Base-by-base conservation (phyloP, 2,329 filamentous ascomycete species). In the Colletotrichum sp. region DNA sequence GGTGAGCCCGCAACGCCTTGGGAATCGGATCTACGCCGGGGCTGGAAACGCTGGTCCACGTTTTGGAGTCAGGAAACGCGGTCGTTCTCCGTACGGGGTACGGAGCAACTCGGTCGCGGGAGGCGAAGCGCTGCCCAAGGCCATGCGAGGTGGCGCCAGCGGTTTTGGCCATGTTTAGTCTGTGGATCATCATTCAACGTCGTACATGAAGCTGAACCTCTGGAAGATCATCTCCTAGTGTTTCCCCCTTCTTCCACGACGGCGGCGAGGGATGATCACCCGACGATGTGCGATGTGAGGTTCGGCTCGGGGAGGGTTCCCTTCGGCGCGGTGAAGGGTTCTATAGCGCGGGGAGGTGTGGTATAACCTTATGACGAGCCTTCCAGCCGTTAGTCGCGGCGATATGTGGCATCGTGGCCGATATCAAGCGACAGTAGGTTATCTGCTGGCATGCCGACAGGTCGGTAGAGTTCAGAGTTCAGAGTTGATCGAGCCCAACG, bases 41-140 rank as follows among this genome's bases (percentile, higher is more conserved):
- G 38, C 32, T 48, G 43, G 69, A 63, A 72, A 73, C 73, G 69
- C 73, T 68, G 73, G 62, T 63, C 16, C 43, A 62, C 52, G 69
- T 75, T 72, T 75, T 16, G 69, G 62, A 63, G 43, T 75, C 38
- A 58, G 69, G 69, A 71, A 73, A 68, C 69, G 32, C 56, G 38
- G 36, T 36, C 67, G 26, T 32, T 30, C 36, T 30, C 67, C 26
- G 36, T 43, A 71, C 30, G 52, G 52, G 14, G 28, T 24, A 28
- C 18, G 38, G 43, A 52, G 43, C 43, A 52, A 0, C 43, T 48
- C n/a, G 58, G 24, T 26, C 13, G 43, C 43, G 36, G 58, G 71
- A 67, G 69, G 56, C 69, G 56, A 58, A 73, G 71, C 55, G 38
- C 36, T 52, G 6, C 10, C 43, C 43, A 52, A 52, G 43, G 43